These are phyloP conservation scores for Cladophialophora psammophila DNA, from an alignment of 2,329 filamentous ascomycete genomes.

Conservation along the genomic window DNA sequence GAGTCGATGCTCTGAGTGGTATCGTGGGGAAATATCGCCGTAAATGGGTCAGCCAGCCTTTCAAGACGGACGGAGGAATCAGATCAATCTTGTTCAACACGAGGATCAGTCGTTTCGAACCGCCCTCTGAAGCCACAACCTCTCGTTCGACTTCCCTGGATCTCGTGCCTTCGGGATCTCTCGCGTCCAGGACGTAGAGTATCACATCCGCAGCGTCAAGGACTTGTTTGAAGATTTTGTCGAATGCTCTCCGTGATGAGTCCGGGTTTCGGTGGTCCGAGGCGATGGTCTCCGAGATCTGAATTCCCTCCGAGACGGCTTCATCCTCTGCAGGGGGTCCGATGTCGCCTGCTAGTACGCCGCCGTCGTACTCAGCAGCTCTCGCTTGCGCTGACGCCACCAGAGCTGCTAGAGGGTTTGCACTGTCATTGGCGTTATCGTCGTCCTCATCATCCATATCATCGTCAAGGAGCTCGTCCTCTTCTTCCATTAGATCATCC, in stretches of 20 bases:
- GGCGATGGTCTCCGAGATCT: constrained; percentile 33
- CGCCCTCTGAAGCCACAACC: constrained; percentile 85
- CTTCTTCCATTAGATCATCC: constrained; percentile 55
- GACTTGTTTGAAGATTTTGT: constrained; percentile 95
- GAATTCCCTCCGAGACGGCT: constrained; percentile 58
- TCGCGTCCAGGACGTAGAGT: constrained; percentile 90
- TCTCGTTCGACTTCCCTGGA: constrained; percentile 89
- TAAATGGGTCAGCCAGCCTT: constrained; percentile 83
- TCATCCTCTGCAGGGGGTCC: constrained; percentile 57
- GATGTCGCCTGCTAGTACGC: constrained; percentile 67
- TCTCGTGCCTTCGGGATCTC: constrained; percentile 88
- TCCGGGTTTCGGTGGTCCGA: constrained; percentile 53
- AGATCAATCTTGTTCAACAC: constrained; percentile 96
- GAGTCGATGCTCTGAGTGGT: constrained; percentile 81
- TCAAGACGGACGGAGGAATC: constrained; percentile 80
- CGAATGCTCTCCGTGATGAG: constrained; percentile 82
- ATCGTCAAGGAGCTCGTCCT: constrained; percentile 57
- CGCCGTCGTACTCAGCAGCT: constrained; percentile 75
- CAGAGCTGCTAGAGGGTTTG: constrained; percentile 91
- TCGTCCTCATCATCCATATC: constrained; percentile 61
- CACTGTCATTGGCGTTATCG: constrained; percentile 64
- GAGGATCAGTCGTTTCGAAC: constrained; percentile 86
- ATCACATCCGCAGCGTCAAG: constrained; percentile 89
- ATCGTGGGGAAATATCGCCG: constrained; percentile 90
- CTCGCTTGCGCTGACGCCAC: constrained; percentile 82